phyloP scores from a whole-genome alignment of 768 basidiomycete genomes.

The Termitomyces sp. region DNA sequence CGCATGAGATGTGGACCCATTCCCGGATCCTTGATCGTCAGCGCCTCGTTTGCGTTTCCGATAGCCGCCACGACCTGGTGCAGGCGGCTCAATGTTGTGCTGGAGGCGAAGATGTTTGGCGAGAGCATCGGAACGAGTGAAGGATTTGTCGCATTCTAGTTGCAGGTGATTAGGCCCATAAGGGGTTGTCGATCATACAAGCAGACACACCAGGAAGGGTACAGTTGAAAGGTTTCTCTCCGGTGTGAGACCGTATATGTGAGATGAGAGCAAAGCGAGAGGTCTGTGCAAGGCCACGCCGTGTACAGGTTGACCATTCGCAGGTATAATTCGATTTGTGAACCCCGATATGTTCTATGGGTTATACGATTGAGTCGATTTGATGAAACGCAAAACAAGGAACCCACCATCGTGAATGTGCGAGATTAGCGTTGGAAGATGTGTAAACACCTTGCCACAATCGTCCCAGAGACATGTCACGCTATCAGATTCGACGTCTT shows the following conservation, averaged over 20 bases:
- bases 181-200: not conserved
- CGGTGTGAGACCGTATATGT: conserved; percentile 89
- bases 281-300: conserved; percentile 79
- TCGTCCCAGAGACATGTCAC: conserved; percentile 83
- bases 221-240: conserved; percentile 91
- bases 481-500: conserved; percentile 35
- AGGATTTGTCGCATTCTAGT: conserved; percentile 89
- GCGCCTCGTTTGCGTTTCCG: conserved; percentile 65
- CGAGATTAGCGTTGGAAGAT: conserved; percentile 69
- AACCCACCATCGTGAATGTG: conserved; percentile 78
- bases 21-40: conserved; percentile 27
- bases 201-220: conserved; percentile 60
- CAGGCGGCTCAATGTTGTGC: conserved; percentile 72
- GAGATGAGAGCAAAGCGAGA: conserved; percentile 88
- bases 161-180: conserved; percentile 1
- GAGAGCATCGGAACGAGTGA: conserved; percentile 91
- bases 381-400: not conserved
- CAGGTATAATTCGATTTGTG: conserved; percentile 86
- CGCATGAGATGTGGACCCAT: conserved; percentile 18
- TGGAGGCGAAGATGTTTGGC: conserved; percentile 90
- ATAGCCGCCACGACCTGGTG: conserved; percentile 64
- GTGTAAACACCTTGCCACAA: conserved; percentile 68
- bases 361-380: not conserved
- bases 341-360: conserved; percentile 71
- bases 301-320: conserved; percentile 80